Evolutionary conservation across 139 green algal genomes (phyloP).

Genomic region (Chlamydomonas sp.): DNA sequence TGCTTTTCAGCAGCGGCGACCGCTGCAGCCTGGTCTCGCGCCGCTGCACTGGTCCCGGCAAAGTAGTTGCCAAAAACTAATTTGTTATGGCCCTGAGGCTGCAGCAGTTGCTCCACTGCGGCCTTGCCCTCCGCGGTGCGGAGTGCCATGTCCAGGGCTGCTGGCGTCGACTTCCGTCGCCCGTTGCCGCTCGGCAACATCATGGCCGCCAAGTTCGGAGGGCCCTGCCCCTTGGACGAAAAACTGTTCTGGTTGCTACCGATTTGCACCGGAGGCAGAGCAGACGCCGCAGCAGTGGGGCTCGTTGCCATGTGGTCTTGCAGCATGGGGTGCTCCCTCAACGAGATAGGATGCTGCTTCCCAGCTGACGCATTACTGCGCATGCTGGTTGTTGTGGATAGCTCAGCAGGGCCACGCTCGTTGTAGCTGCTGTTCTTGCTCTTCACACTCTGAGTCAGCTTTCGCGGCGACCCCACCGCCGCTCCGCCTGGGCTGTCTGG

Average conservation of each 20-base stretch:
- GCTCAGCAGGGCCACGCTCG: conserved; percentile 1
- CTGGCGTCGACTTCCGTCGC: conserved; percentile 54
- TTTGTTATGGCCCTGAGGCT: conserved; percentile 44
- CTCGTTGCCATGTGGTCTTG: neutral
- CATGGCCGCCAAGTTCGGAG: neutral
- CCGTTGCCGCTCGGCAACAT: conserved; percentile 5
- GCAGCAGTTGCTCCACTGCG: conserved; percentile 52
- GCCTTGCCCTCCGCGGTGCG: conserved; percentile 45
- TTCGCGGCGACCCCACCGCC: neutral
- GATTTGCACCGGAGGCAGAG: conserved; percentile 31
- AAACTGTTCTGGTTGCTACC: conserved; percentile 29
- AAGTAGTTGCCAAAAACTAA: conserved; percentile 63
- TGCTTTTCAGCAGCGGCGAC: conserved; percentile 33
- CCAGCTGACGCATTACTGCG: conserved; percentile 25
- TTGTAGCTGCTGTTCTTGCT: conserved; percentile 37
- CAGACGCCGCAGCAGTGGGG: neutral
- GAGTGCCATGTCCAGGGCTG: conserved; percentile 55
- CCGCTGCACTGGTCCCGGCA: conserved; percentile 25
- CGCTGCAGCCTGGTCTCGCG: conserved; percentile 3
- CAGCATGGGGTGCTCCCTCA: conserved; percentile 27
- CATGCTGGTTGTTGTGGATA: conserved; percentile 21
- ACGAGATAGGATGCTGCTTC: neutral
- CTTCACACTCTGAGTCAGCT: conserved; percentile 9
- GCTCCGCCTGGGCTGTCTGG: neutral
- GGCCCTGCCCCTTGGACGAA: neutral